Base-by-base conservation (phyloP, 1,284 basidiomycete species). In the Flammula alnicola region DNA sequence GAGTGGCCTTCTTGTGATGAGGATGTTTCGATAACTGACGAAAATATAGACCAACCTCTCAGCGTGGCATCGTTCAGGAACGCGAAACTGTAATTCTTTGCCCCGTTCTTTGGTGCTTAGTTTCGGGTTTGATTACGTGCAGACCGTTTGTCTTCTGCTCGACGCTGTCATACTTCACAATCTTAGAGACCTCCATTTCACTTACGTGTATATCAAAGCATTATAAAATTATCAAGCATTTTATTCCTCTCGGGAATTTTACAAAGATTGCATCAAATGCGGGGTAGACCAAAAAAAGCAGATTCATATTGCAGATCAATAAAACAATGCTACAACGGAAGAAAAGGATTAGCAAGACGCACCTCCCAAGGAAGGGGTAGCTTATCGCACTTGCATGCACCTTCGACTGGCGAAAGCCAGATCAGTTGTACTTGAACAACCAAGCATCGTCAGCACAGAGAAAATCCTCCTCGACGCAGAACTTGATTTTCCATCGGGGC, bases 401-500 rank as follows among this genome's bases (percentile, higher is more conserved):
- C 40, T 48, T 35, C 10, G 19, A 25, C 7, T 35, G 9, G n/a
- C 16, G 11, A 31, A 20, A 2, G 12, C n/a, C 9, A 8, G n/a
- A 37, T 61, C 32, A 71, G 54, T 70, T 64, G 51, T 72, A 69
- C 49, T 63, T 62, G 58, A 72, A 69, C 39, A 74, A 57, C 72
- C 72, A 74, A 27, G 65, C 64, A 42, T 71, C 60, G 52, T 73
- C 72, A 5, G 42, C 38, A 50, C 55, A 61, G 2, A 54, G 35
- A 48, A 74, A 72, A 48, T 73, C 72, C 37, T 67, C 68, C 33
- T 68, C 66, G 7, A 62, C 56, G 47, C 63, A 65, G 46, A 67
- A 71, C 51, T 68, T 70, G 40, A 69, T 64, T 49, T 59, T 68
- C 70, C 70, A 71, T 32, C 68, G 62, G 9, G 67, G 63, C 67